Conservation (phyloP, 1,284 basidiomycete species). For the Ceratorhiza oryzae-sativae region DNA sequence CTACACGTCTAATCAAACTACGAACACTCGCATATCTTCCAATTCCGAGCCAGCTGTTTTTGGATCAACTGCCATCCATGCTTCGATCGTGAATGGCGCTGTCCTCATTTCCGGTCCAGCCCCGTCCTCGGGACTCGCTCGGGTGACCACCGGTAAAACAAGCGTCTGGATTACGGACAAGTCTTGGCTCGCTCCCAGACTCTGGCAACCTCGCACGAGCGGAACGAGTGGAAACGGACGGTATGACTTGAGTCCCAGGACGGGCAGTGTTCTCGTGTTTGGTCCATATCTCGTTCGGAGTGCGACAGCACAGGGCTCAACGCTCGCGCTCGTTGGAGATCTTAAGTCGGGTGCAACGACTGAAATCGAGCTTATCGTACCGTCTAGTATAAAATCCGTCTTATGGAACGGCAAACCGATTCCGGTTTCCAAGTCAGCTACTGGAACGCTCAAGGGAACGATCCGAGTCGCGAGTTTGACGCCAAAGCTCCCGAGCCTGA, state of each 20-base stretch:
- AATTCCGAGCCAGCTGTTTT: conserved; percentile 15
- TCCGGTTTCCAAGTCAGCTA: neutral
- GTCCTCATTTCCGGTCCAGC: conserved; percentile 50
- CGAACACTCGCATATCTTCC: conserved; percentile 43
- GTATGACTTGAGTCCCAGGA: conserved; percentile 27
- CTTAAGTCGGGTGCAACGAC: conserved; percentile 35
- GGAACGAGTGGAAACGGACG: conserved; percentile 2
- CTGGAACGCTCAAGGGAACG: conserved; percentile 26
- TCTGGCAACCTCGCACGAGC: conserved; percentile 20
- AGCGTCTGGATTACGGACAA: conserved; percentile 25
- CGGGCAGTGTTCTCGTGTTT: conserved; percentile 38
- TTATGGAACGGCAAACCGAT: conserved; percentile 44
- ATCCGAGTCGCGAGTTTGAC: conserved; percentile 43
- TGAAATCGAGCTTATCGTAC: conserved; percentile 35
- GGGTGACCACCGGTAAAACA: conserved; percentile 46
- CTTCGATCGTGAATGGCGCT: conserved; percentile 40
- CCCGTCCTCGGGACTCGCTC: conserved; percentile 50
- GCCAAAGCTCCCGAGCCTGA: conserved; percentile 49
- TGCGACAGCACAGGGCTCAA: conserved; percentile 30
- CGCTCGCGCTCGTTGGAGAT: conserved; percentile 38
- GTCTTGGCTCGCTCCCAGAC: conserved; percentile 9
- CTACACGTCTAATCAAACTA: conserved; percentile 52
- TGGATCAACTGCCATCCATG: conserved; percentile 43
- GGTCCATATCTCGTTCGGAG: conserved; percentile 44
- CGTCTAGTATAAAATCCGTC: conserved; percentile 37